phyloP scores from a whole-genome alignment of 192 early-diverging fungal genomes.

The Glomus cerebriforme region DNA sequence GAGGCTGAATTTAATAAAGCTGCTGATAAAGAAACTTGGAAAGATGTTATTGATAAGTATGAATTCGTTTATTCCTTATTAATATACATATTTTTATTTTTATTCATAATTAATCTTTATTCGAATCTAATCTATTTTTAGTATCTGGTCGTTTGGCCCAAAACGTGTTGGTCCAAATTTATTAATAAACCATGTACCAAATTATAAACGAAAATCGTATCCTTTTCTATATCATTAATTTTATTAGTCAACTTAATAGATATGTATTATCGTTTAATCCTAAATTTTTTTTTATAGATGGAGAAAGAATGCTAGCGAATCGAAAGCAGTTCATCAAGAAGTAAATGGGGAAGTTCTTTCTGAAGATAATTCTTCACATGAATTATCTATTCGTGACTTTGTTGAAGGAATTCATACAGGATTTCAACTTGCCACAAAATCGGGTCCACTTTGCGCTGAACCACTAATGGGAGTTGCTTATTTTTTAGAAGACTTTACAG shows the following conservation, averaged over 20 bases:
- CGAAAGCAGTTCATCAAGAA: not conserved
- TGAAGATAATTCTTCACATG: not conserved
- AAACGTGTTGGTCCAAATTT: constrained; percentile 80
- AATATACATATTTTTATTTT: not conserved
- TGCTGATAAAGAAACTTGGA: constrained; percentile 41
- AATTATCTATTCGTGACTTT: constrained; percentile 50
- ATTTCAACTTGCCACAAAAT: constrained; percentile 89
- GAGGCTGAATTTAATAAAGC: constrained; percentile 31
- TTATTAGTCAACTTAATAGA: not conserved
- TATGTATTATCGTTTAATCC: not conserved
- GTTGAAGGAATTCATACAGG: constrained; percentile 84
- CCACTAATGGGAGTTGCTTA: constrained; percentile 87
- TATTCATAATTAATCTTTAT: not conserved
- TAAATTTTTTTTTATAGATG: constrained; percentile 8
- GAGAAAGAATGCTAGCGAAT: not conserved
- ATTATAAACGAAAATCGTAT: constrained; percentile 50
- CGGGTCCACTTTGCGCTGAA: constrained; percentile 93
- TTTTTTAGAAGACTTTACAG: constrained; percentile 65
- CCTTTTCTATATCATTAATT: not conserved
- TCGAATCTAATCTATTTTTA: constrained; percentile 13
- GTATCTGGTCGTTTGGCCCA: constrained; percentile 85
- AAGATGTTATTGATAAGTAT: constrained; percentile 55
- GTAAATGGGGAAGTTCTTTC: not conserved
- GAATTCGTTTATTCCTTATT: constrained; percentile 4
- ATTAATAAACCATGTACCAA: constrained; percentile 66